phyloP scores from a whole-genome alignment of 345 rosid species.

The Sisymbrium altissimum region DNA sequence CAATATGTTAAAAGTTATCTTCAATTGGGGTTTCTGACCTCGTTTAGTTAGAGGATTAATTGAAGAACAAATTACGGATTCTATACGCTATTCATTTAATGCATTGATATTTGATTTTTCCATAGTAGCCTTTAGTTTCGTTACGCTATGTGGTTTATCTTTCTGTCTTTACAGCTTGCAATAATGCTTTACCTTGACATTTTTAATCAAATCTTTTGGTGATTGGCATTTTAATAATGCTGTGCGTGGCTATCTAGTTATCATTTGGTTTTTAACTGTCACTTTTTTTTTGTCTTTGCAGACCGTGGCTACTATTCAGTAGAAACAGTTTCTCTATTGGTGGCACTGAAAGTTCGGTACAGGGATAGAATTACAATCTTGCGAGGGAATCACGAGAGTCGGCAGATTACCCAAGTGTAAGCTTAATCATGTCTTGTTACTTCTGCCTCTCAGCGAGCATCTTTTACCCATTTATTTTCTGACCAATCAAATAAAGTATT shows the following conservation, averaged over 20 bases:
- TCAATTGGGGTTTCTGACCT: background rate
- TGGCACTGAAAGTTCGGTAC: constrained; percentile 93
- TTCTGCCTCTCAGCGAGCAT: background rate
- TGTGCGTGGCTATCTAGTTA: background rate
- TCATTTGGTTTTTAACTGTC: background rate
- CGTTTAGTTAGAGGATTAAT: background rate
- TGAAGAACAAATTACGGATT: background rate
- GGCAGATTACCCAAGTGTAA: constrained; percentile 99
- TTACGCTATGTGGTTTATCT: no score
- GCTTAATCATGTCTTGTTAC: constrained; percentile 15
- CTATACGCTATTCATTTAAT: background rate
- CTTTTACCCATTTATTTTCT: background rate
- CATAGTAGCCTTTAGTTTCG: background rate
- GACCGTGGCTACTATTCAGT: constrained; percentile 99
- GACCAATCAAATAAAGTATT: background rate
- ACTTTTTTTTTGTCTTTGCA: constrained; percentile 36
- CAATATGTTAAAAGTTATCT: background rate
- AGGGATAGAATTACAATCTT: constrained; percentile 94
- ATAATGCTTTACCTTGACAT: no score
- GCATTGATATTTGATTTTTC: background rate
- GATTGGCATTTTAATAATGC: no score
- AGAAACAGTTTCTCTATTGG: constrained; percentile 94
- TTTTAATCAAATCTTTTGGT: no score
- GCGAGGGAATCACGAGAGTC: constrained; percentile 98
- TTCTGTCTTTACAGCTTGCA: no score